A percentile compares a stretch with the other conserved stretches of the same genome.
These are phyloP conservation scores for Brasilioporus rufonigricans DNA, from an alignment of 768 basidiomycete species.

Conservation along the genomic window DNA sequence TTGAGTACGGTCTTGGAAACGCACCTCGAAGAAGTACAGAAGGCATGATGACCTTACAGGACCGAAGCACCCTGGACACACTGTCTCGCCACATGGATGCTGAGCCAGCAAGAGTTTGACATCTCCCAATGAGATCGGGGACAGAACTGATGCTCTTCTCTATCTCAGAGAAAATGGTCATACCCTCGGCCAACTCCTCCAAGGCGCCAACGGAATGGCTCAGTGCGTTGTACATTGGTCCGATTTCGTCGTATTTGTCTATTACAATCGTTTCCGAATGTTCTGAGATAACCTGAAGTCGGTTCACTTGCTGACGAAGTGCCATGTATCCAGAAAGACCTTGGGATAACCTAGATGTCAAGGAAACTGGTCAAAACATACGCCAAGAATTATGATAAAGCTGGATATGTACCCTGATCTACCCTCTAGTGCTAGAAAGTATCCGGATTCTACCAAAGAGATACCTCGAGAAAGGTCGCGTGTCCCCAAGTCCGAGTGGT, in stretches of 20 bases:
- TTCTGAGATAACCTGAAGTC: slow-evolving; percentile 23
- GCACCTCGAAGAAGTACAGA: slow-evolving; percentile 40
- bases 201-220: slow-evolving; percentile 29
- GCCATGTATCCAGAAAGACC: slow-evolving; percentile 14
- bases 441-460: slow-evolving; percentile 75
- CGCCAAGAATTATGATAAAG: background rate
- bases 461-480: slow-evolving; percentile 82
- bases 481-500: slow-evolving; percentile 83
- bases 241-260: slow-evolving; percentile 12
- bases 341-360: slow-evolving; percentile 15
- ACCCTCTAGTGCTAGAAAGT: slow-evolving; percentile 61
- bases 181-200: slow-evolving; percentile 37
- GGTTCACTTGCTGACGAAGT: slow-evolving; percentile 14
- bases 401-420: slow-evolving; percentile 56
- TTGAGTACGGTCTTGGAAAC: background rate
- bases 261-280: slow-evolving; percentile 20
- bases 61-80: slow-evolving; percentile 20
- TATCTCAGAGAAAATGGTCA: slow-evolving; percentile 34
- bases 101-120: slow-evolving; percentile 23
- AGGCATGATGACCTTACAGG: slow-evolving; percentile 22
- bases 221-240: slow-evolving; percentile 20
- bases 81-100: slow-evolving; percentile 29
- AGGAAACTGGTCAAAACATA: background rate
- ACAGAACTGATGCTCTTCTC: slow-evolving; percentile 20
- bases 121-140: slow-evolving; percentile 27